Evolutionary conservation across 1,284 basidiomycete species (phyloP), one percentile per base, ranked within the genome.

Genomic region (Rhodotorula sp.): DNA sequence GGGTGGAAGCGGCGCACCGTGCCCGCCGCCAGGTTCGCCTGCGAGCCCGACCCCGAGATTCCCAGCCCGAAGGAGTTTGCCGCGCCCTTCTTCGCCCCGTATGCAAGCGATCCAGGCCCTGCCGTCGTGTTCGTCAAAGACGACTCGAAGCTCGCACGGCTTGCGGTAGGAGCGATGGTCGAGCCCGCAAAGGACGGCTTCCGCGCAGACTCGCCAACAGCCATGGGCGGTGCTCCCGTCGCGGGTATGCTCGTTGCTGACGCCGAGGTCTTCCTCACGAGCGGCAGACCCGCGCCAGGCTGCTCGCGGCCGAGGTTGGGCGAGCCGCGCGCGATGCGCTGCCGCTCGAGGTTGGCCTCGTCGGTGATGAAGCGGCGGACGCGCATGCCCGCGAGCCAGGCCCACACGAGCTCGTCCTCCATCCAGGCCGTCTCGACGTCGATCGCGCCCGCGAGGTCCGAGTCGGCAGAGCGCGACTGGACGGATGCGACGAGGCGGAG

Each of bases 361-460:
- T 61, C 25, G 42, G 64, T 68, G 49, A 75, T 61, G 27, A 48
- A 27, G 9, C 16, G 16, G 17, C 68, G 25, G 1, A 75, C 66
- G 7, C 67, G 41, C 66, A 73, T 64, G 14, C 62, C 64, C 34
- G 55, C 34, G 12, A 68, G 45, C 65, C 68, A 68, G 45, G 12
- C 55, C 74, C 68, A 75, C 16, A 71, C 34, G 4, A 53, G 42
- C 8, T 64, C 62, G 58, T 75, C 74, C 64, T 73, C 71, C 16
- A 56, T 58, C 10, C 73, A 21, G 2, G 71, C 71, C 8, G 55
- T 53, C 55, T 75, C 68, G 58, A 75, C 42, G 48, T 74, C 73
- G 2, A n/a, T 27, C 7, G 64, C 42, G 5, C 61, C 46, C 2
- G 71, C 73, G 8, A 53, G 25, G 25, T 68, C 68, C 16, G 48